Conservation (phyloP, 768 basidiomycete species). For the Filobasidium floriforme region DNA sequence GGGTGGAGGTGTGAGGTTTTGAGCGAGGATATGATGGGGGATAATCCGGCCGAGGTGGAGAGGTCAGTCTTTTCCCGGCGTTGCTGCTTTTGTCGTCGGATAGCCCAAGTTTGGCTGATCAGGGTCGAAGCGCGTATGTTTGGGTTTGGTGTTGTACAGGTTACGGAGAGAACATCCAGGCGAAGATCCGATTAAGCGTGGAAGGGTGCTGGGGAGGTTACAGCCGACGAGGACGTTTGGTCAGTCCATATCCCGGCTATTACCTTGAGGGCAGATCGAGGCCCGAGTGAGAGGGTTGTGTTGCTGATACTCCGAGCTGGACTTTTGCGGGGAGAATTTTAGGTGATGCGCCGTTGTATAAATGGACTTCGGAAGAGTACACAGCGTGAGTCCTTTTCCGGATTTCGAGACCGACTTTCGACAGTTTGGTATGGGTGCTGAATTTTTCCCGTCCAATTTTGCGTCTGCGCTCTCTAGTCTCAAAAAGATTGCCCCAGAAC, state of each 20-base stretch:
- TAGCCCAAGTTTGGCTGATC: too few relatives aligned
- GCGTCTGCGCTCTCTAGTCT: background rate
- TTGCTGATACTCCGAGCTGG: too few relatives aligned
- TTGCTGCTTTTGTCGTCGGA: too few relatives aligned
- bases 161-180: conserved; percentile 39
- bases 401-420: too few relatives aligned
- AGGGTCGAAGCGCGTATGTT: background rate
- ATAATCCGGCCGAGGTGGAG: conserved; percentile 73
- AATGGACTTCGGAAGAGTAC: conserved; percentile 38
- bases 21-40: conserved; percentile 91
- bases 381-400: conserved; percentile 31
- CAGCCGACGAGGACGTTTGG: conserved; percentile 43
- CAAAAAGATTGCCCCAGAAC: background rate
- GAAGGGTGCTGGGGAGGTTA: conserved; percentile 40
- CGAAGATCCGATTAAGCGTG: conserved; percentile 37
- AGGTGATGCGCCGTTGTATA: conserved; percentile 41
- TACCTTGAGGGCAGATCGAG: too few relatives aligned
- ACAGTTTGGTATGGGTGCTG: too few relatives aligned
- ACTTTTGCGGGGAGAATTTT: background rate
- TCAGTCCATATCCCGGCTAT: too few relatives aligned
- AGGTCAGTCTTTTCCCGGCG: conserved; percentile 52
- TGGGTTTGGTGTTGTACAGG: conserved; percentile 19
- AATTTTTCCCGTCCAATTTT: too few relatives aligned
- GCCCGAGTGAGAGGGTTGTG: too few relatives aligned
- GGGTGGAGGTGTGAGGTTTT: conserved; percentile 89